Conservation (phyloP, 164 flowering plant genomes). For the Piper betle region DNA sequence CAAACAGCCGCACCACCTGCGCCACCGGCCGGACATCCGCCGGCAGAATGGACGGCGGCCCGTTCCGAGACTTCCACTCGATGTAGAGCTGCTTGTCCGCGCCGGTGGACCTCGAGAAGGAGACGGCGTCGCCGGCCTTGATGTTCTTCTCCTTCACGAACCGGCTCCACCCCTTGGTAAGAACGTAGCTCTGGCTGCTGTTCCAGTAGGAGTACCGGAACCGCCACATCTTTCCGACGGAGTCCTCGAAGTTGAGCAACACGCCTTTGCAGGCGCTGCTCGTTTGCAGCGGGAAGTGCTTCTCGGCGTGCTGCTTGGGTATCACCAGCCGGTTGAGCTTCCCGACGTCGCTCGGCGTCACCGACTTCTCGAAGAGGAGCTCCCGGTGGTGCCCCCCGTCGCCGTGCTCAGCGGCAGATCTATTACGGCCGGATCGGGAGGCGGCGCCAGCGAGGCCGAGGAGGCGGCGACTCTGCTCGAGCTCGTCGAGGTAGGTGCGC, state of each 20-base stretch:
- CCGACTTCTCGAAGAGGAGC: conserved; percentile 71
- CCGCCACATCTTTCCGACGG: conserved; percentile 69
- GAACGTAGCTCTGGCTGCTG: conserved; percentile 82
- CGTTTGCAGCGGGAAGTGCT: conserved; percentile 55
- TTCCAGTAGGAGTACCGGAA: conserved; percentile 90
- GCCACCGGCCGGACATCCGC: conserved; percentile 11
- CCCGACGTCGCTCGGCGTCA: conserved; percentile 96
- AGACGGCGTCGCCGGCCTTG: conserved; percentile 61
- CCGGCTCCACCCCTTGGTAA: conserved; percentile 89
- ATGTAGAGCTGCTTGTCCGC: conserved; percentile 55
- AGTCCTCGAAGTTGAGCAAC: conserved; percentile 62
- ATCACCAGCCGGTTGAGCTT: conserved; percentile 85
- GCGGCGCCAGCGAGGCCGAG: background rate
- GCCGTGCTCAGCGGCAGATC: background rate
- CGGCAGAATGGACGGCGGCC: background rate
- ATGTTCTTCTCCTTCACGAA: conserved; percentile 83
- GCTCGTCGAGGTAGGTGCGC: conserved; percentile 78
- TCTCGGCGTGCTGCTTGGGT: conserved; percentile 92
- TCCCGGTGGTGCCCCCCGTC: conserved; percentile 19
- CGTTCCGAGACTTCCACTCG: conserved; percentile 37
- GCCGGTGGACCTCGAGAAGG: conserved; percentile 42
- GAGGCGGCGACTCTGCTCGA: conserved; percentile 49
- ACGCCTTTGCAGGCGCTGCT: conserved; percentile 40
- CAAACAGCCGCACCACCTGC: conserved; percentile 59
- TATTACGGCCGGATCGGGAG: conserved; percentile 1